phyloP scores from a whole-genome alignment of 2,329 filamentous ascomycete species.

The Incumbomyces delicatus region DNA sequence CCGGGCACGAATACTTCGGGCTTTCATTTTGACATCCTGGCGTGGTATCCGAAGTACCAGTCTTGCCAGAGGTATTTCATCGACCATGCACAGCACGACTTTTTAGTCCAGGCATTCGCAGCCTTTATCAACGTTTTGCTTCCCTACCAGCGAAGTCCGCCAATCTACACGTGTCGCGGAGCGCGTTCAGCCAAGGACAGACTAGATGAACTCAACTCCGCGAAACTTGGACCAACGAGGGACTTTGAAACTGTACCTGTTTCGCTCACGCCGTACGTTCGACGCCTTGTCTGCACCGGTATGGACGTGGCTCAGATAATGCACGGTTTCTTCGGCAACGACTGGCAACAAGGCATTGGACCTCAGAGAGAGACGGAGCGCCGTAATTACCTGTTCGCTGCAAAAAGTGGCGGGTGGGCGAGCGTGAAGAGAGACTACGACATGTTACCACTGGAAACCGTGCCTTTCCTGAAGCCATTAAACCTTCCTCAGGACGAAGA shows the following conservation, averaged over 20 bases:
- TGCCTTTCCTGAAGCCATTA: constrained; percentile 81
- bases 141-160: constrained; percentile 63
- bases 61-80: constrained; percentile 86
- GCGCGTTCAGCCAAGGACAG: constrained; percentile 13
- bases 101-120: constrained; percentile 74
- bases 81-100: constrained; percentile 77
- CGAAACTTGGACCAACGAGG: constrained; percentile 9
- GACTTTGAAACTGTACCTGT: constrained; percentile 36
- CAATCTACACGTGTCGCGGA: constrained; percentile 34
- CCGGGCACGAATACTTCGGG: constrained; percentile 24
- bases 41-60: constrained; percentile 87
- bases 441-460: constrained; percentile 68
- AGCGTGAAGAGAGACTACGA: constrained; percentile 87
- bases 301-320: constrained; percentile 81
- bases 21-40: constrained; percentile 57
- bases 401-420: constrained; percentile 85
- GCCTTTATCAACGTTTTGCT: constrained; percentile 86
- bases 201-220: constrained; percentile 11
- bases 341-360: constrained; percentile 73
- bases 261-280: constrained; percentile 78
- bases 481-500: constrained; percentile 67
- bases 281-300: constrained; percentile 80
- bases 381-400: constrained; percentile 88
- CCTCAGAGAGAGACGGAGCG: constrained; percentile 80
- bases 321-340: constrained; percentile 93